Conservation (phyloP, 2,329 filamentous ascomycete species). For the Penicillium aurantiogriseum region DNA sequence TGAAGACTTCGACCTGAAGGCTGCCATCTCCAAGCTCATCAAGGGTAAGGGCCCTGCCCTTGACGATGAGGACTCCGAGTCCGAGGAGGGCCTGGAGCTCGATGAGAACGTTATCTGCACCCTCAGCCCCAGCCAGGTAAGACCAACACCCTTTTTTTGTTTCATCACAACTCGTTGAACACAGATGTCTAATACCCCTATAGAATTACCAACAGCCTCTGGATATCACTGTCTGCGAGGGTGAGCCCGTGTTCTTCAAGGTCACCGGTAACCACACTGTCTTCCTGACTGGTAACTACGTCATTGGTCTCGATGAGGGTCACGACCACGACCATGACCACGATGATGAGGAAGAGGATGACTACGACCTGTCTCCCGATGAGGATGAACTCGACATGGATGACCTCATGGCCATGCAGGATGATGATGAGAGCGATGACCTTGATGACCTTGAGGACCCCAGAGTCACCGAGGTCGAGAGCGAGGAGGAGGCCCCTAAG, state of each 20-base stretch:
- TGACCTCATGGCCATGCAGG: slow-evolving; percentile 46
- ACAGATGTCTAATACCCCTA: slow-evolving; percentile 6
- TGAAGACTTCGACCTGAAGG: slow-evolving; percentile 55
- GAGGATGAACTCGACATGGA: slow-evolving; percentile 69
- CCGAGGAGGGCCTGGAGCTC: slow-evolving; percentile 61
- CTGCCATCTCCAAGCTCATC: slow-evolving; percentile 56
- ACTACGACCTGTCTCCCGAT: slow-evolving; percentile 79
- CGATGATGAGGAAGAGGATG: slow-evolving; percentile 64
- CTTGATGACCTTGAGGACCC: slow-evolving; percentile 76
- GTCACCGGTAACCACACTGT: slow-evolving; percentile 86
- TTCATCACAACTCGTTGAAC: neutral
- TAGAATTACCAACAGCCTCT: slow-evolving; percentile 94
- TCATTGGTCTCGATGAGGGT: slow-evolving; percentile 65
- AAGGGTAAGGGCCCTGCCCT: slow-evolving; percentile 70
- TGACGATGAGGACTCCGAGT: slow-evolving; percentile 61
- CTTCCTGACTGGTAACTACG: slow-evolving; percentile 94
- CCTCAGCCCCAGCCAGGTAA: slow-evolving; percentile 85
- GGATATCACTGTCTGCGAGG: slow-evolving; percentile 85
- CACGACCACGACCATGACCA: slow-evolving; percentile 39
- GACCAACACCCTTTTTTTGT: slow-evolving; percentile 26
- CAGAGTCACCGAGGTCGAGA: slow-evolving; percentile 78
- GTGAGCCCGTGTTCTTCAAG: slow-evolving; percentile 89
- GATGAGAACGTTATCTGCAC: slow-evolving; percentile 96
- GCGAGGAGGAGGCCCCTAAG: slow-evolving; percentile 69
- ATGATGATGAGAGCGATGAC: slow-evolving; percentile 68